phyloP scores from a whole-genome alignment of 2,329 filamentous ascomycete genomes.

The Elsinoe arachidis region DNA sequence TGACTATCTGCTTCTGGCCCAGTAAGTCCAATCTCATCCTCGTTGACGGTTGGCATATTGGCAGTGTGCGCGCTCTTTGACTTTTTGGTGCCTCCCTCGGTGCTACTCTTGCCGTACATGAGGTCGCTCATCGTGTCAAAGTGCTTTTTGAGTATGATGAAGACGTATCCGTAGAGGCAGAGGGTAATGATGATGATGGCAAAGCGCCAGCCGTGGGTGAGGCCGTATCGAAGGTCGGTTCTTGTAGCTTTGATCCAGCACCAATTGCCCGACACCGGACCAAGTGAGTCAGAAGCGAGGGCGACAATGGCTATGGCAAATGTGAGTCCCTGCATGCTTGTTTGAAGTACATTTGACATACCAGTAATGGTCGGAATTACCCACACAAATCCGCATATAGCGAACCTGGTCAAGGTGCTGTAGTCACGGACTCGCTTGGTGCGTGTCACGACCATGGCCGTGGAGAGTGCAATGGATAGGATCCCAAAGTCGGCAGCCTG shows the following conservation, averaged over 20 bases:
- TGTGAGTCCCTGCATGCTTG: not conserved
- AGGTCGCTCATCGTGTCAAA: conserved; percentile 14
- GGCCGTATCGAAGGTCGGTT: conserved; percentile 35
- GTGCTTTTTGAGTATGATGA: conserved; percentile 26
- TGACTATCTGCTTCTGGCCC: not conserved
- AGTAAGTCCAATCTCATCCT: conserved; percentile 4
- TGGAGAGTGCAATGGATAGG: conserved; percentile 38
- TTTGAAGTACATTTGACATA: conserved; percentile 11
- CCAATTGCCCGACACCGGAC: conserved; percentile 40
- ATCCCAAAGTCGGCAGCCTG: conserved; percentile 33
- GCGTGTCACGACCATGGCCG: conserved; percentile 33
- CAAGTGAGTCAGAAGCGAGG: conserved; percentile 26
- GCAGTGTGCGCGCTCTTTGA: not conserved
- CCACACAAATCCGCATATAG: conserved; percentile 35
- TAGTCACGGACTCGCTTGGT: conserved; percentile 29
- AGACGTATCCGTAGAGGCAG: conserved; percentile 37
- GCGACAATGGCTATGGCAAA: conserved; percentile 17
- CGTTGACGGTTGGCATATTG: not conserved
- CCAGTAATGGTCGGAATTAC: conserved; percentile 34
- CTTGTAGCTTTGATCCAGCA: conserved; percentile 37
- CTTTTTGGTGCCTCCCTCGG: not conserved
- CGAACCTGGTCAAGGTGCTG: conserved; percentile 22
- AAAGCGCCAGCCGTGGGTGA: conserved; percentile 41
- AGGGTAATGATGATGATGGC: conserved; percentile 35
- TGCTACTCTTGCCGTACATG: not conserved